phyloP scores from a whole-genome alignment of 352 stramenopile genomes.

The Phytophthora ohioensis region DNA sequence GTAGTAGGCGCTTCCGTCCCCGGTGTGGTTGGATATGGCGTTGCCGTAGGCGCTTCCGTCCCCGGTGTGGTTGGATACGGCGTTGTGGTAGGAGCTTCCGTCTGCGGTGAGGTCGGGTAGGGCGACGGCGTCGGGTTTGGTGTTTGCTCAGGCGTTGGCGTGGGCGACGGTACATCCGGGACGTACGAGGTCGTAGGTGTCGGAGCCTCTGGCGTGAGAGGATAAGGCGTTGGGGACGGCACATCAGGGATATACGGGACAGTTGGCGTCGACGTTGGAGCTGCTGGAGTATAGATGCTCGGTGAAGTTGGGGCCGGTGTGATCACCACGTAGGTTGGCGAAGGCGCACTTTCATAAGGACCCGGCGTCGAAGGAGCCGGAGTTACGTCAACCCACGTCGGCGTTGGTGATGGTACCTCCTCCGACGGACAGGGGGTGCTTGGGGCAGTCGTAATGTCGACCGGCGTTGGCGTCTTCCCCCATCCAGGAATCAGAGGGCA shows the following conservation, averaged over 20 bases:
- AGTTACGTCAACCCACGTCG: constrained; percentile 7
- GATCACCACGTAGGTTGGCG: constrained; percentile 1
- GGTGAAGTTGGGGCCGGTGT: constrained; percentile 3
- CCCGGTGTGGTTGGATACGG: accelerated
- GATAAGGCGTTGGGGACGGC: neutral
- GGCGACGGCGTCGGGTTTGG: no score
- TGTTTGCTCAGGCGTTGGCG: no score
- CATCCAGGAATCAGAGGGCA: constrained; percentile 8
- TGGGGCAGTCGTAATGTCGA: constrained; percentile 11
- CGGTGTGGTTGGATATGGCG: no score
- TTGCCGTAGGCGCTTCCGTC: no score
- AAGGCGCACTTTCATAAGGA: constrained; percentile 1
- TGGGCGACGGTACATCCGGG: no score
- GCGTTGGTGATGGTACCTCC: constrained; percentile 4
- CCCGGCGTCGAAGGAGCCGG: constrained; percentile 15
- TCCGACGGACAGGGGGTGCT: constrained; percentile 8
- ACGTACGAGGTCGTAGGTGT: no score
- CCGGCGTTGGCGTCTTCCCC: constrained; percentile 15
- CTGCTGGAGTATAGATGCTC: neutral
- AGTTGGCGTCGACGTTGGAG: constrained; percentile 2
- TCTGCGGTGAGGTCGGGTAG: no score
- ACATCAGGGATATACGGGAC: neutral
- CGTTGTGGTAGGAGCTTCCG: no score
- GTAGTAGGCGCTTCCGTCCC: no score
- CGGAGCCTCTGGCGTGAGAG: no score